Base-by-base conservation (phyloP, 805 yeast species). In the Phaffomyces antillensis region DNA sequence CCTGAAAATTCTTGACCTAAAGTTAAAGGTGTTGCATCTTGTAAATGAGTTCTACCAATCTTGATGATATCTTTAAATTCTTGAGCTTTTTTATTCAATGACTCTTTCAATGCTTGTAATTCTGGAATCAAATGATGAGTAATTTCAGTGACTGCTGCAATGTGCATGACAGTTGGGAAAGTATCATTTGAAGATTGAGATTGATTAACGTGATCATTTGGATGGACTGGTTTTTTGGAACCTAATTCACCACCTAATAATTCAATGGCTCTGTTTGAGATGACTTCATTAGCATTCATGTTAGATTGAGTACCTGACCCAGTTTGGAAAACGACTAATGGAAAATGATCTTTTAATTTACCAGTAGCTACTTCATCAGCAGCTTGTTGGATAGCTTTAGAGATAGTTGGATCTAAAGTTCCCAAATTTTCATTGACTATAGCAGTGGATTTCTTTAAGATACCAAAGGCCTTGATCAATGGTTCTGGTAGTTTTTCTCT, bases 151-250 rank as follows among this genome's bases (percentile, higher is more conserved):
- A 90, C 96, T 17, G 98, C 96, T 46, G 99, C 97, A 69, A 93
- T 91, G 73, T 93, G 99, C 99, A 93, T 93, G 45, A 91, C 99
- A 33, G 99, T 90, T 56, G 99, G 99, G 86, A 93, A 93, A 44
- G 98, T 93, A 71, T 93, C 99, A 67, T 93, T 93, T 39, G 96
- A 88, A n/a, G 96, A 87, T 72, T 93, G 98, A 17, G 96, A 86
- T 87, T 88, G 90, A 76, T 93, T 93, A 60, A 90, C 95, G 71
- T 93, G 98, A 69, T 93, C 98, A 71, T 93, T 93, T 54, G 99
- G 99, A 70, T 93, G 99, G 45, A 93, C 96, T 30, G 96, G 96
- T 52, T 70, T 76, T 74, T 93, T 93, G 51, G 96, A 83, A 50
- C 99, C 99, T 61, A 84, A 70, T 61, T 74, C 76, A 49, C 98